Base-by-base conservation (phyloP, 139 green algal species). In the Picochlorum sp. region DNA sequence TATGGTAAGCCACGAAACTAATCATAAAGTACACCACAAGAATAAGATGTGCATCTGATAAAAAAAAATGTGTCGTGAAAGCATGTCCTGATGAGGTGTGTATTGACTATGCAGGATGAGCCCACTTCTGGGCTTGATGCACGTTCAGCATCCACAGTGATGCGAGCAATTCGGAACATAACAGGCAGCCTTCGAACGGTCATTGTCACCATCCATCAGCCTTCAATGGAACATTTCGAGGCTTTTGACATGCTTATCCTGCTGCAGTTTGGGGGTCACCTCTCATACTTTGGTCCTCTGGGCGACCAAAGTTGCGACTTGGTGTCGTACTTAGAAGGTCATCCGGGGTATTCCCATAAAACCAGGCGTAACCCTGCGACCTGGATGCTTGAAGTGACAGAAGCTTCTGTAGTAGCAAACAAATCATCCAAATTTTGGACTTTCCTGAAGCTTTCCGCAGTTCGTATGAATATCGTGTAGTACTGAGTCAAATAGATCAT, bases 311-410 rank as follows among this genome's bases (percentile, higher is more conserved):
- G 32, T 66, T 28, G 23, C 20, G 7, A 66, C 8, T 75, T 96
- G 32, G 70, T 92, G 3, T 45, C 55, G 11, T 95, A 91, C 76
- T 61, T 88, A 61, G 23, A 74, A 58, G 47, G 20, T 0, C 23
- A 59, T 44, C 70, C 66, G 77, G 77, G 51, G 77, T 83, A 45
- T 45, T 1, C 66, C 69, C 57, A 77, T 83, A 68, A 37, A 63
- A 14, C 28, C 57, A 16, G 68, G 69, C 2, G 73, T 49, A 82
- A 82, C 52, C 73, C 74, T 1, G 71, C 75, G 23, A 80, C 75
- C 2, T 81, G 77, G 72, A 77, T 78, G 71, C 71, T 78, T 21
- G 71, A 78, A 61, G 77, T 83, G 2, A 77, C 77, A 4, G 74
- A 69, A 28, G 77, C 74, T 5, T 62, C 56, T 26, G 65, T 51